Percentiles rank a stretch among this genome's conserved stretches.
Evolutionary conservation across 2,329 filamentous ascomycete genomes (phyloP).

Genomic region (Trematosphaeria pertusa): DNA sequence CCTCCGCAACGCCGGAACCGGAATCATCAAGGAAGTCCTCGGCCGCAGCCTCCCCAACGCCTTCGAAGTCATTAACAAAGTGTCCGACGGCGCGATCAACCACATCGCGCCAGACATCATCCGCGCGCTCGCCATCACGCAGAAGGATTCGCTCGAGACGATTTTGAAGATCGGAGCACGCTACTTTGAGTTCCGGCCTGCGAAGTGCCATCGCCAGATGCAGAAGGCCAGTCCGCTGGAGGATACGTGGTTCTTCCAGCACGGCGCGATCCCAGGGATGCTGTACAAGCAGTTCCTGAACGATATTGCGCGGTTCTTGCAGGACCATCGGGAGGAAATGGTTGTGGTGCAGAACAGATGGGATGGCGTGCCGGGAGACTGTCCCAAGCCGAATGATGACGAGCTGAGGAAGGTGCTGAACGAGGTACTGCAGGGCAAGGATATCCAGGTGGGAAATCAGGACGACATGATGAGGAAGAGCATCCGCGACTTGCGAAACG

Average conservation of each 20-base stretch:
- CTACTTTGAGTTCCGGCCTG: conserved; percentile 62
- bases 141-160: conserved; percentile 56
- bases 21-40: conserved; percentile 40
- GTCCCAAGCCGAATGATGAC: conserved; percentile 50
- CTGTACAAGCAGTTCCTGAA: conserved; percentile 53
- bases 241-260: conserved; percentile 59
- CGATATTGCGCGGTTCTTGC: conserved; percentile 52
- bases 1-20: conserved; percentile 45
- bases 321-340: conserved; percentile 53
- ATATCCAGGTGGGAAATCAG: conserved; percentile 26
- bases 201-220: conserved; percentile 54
- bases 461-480: conserved; percentile 36
- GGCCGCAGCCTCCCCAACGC: conserved; percentile 31
- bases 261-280: conserved; percentile 60
- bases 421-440: conserved; percentile 33
- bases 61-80: conserved; percentile 35
- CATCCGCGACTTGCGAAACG: conserved; percentile 34
- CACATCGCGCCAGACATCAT: conserved; percentile 53
- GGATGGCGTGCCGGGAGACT: conserved; percentile 59
- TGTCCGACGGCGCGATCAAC: conserved; percentile 34
- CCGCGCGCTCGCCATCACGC: conserved; percentile 58
- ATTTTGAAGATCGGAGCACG: conserved; percentile 57
- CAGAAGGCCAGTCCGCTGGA: conserved; percentile 47
- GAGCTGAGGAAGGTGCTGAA: conserved; percentile 51
- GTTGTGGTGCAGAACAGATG: conserved; percentile 59